phyloP scores from a whole-genome alignment of 2,329 filamentous ascomycete genomes.

The Fusarium multiceps region DNA sequence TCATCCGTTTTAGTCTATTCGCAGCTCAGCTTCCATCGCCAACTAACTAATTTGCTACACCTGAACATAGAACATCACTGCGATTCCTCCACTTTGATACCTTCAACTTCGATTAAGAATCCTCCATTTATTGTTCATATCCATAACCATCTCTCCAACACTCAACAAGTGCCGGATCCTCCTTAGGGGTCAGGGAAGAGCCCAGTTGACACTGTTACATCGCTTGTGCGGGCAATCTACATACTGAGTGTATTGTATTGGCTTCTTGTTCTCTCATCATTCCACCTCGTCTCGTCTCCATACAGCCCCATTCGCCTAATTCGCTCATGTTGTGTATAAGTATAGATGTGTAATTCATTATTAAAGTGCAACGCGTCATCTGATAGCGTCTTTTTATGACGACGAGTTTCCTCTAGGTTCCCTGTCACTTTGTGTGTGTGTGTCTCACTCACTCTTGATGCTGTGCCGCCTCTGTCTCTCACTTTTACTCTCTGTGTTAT shows the following conservation, averaged over 20 bases:
- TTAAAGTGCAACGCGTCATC: conserved; percentile 35
- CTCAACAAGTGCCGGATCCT: conserved; percentile 39
- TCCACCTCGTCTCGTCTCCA: conserved; percentile 38
- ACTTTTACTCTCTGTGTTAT: background rate
- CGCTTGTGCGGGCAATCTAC: conserved; percentile 29
- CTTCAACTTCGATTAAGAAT: background rate
- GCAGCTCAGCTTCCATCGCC: background rate
- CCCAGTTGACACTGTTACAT: conserved; percentile 41
- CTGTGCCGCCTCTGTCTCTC: background rate
- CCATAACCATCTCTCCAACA: conserved; percentile 9
- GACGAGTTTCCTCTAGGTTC: conserved; percentile 7
- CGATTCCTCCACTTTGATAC: conserved; percentile 7
- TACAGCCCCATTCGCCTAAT: conserved; percentile 38
- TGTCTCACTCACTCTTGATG: background rate
- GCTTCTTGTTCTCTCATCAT: conserved; percentile 18
- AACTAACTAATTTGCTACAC: conserved; percentile 6
- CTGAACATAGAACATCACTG: conserved; percentile 19
- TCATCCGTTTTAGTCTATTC: conserved; percentile 8
- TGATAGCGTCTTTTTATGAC: conserved; percentile 26
- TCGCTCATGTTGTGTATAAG: conserved; percentile 22
- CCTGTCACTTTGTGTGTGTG: background rate
- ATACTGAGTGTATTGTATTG: background rate
- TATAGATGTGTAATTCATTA: conserved; percentile 6
- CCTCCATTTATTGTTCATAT: conserved; percentile 12
- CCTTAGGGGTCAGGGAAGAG: conserved; percentile 29